Percentiles rank a stretch among this genome's conserved stretches.
Conservation (phyloP, 1,139 yeast genomes). For the Citeromyces hawaiiensis region DNA sequence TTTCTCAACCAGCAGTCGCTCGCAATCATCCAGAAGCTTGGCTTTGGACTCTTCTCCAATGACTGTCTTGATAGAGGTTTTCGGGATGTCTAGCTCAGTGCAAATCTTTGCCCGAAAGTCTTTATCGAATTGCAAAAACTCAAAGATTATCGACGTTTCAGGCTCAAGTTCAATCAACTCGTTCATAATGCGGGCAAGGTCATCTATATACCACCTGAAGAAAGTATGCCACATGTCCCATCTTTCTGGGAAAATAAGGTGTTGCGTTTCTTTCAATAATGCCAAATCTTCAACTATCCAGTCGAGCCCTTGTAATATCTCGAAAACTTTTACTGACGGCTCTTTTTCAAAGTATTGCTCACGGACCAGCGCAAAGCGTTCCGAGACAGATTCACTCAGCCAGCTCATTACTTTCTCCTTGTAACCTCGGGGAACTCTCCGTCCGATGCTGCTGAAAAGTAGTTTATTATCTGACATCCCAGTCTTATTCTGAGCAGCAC, state of each 20-base stretch:
- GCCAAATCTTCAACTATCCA: slow-evolving; percentile 79
- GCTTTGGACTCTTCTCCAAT: slow-evolving; percentile 63
- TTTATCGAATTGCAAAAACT: slow-evolving; percentile 63
- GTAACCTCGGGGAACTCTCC: slow-evolving; percentile 8
- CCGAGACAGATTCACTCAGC: slow-evolving; percentile 48
- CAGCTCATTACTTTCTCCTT: slow-evolving; percentile 54
- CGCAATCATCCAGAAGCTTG: slow-evolving; percentile 54
- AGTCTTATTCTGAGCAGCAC: slow-evolving; percentile 23
- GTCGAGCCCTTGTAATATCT: slow-evolving; percentile 55
- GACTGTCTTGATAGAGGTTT: slow-evolving; percentile 30
- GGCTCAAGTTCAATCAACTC: slow-evolving; percentile 61
- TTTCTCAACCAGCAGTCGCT: slow-evolving; percentile 52
- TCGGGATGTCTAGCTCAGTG: slow-evolving; percentile 28
- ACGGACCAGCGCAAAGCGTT: slow-evolving; percentile 26
- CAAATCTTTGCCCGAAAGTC: slow-evolving; percentile 41
- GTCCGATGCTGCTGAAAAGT: slow-evolving; percentile 5
- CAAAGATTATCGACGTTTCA: slow-evolving; percentile 48
- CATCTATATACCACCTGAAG: slow-evolving; percentile 55
- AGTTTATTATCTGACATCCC: slow-evolving; percentile 5
- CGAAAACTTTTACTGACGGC: slow-evolving; percentile 38
- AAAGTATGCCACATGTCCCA: slow-evolving; percentile 65
- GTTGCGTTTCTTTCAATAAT: slow-evolving; percentile 45
- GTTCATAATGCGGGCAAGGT: slow-evolving; percentile 49
- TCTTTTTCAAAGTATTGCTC: slow-evolving; percentile 41
- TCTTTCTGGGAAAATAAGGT: slow-evolving; percentile 39